These are phyloP conservation scores for Paraglomus brasilianum DNA, from an alignment of 192 early-diverging fungal species.

Conservation along the genomic window DNA sequence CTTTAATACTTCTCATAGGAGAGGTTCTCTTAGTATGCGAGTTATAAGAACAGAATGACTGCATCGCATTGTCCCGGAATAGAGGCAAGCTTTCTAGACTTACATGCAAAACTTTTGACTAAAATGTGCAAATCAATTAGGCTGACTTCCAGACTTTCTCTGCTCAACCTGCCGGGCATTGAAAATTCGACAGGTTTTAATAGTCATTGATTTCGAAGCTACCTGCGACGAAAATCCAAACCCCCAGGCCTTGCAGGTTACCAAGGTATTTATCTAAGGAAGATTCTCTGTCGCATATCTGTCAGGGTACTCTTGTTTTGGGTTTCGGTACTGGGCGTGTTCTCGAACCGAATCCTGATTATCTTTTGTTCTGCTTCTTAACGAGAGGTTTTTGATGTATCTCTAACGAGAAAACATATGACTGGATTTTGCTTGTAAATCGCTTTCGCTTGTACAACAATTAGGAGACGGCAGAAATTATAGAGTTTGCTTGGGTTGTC, in stretches of 20 bases:
- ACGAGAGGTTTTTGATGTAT: conserved; percentile 17
- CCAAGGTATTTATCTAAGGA: conserved; percentile 39
- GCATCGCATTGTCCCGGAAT: too few species aligned
- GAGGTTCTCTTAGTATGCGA: too few species aligned
- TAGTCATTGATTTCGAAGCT: conserved; percentile 66
- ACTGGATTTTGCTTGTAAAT: conserved; percentile 28
- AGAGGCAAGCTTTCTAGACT: too few species aligned
- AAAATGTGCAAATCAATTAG: too few species aligned
- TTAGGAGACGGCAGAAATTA: conserved; percentile 59
- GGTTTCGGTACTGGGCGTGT: conserved; percentile 29
- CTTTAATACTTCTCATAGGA: too few species aligned
- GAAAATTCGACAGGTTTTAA: too few species aligned
- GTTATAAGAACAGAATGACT: too few species aligned
- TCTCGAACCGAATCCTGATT: conserved; percentile 29
- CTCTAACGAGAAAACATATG: conserved; percentile 26
- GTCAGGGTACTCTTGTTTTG: not conserved
- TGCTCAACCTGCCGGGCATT: too few species aligned
- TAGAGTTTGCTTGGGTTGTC: conserved; percentile 57
- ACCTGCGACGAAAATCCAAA: conserved; percentile 74
- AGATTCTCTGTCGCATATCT: not conserved
- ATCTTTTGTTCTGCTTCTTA: conserved; percentile 21
- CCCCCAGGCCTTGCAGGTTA: conserved; percentile 53
- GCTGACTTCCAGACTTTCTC: too few species aligned
- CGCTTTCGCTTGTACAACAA: conserved; percentile 13
- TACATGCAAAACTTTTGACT: too few species aligned